phyloP scores from a whole-genome alignment of 2,329 filamentous ascomycete species.

The Chrysoporthe puriensis region DNA sequence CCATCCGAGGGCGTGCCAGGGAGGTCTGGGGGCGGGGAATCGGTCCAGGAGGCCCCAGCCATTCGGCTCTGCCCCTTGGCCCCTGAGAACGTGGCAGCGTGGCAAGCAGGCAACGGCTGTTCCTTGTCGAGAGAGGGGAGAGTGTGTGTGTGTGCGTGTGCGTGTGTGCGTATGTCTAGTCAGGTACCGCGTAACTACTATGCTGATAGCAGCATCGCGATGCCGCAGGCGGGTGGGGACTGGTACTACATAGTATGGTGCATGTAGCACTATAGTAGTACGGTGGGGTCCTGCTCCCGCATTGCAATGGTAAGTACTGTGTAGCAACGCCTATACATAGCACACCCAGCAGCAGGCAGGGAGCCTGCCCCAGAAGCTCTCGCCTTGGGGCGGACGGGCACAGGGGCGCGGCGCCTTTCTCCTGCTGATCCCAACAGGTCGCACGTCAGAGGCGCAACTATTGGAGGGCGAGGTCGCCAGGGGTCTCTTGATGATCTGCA shows the following conservation, averaged over 20 bases:
- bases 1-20: constrained; percentile 4
- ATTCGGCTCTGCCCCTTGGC: constrained; percentile 28
- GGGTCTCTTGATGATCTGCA: constrained; percentile 1
- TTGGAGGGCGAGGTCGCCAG: no score
- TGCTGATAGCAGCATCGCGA: not conserved
- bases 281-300: no score
- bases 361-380: no score
- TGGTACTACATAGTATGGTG: not conserved
- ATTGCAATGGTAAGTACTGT: no score
- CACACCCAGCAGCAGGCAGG: no score
- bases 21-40: constrained; percentile 27
- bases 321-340: no score
- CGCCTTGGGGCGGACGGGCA: not conserved
- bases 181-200: constrained; percentile 6
- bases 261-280: no score
- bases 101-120: constrained; percentile 24
- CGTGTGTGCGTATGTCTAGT: constrained; percentile 1
- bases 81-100: constrained; percentile 26
- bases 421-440: constrained; percentile 8
- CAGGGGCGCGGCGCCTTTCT: not conserved
- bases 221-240: not conserved
- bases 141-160: no score
- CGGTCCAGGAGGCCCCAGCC: constrained; percentile 24
- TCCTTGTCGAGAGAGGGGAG: not conserved
- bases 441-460: not conserved